Percentiles rank a stretch among this genome's conserved stretches.
Evolutionary conservation across 768 basidiomycete species (phyloP).

Genomic region (Kockovaella imperatae): DNA sequence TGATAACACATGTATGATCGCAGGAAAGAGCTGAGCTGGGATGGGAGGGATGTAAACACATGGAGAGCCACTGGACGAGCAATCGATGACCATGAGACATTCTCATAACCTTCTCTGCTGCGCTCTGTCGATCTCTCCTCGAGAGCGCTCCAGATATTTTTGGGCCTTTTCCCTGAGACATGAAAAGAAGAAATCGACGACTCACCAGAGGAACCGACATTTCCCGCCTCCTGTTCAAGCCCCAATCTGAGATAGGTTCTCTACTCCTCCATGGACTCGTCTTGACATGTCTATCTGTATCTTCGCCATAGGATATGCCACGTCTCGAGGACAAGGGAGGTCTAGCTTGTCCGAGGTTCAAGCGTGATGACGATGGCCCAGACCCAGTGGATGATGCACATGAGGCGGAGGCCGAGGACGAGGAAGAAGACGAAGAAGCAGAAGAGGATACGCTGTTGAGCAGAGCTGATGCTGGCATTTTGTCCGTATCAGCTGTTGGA

Average conservation of each 20-base stretch:
- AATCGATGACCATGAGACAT: too few relatives aligned
- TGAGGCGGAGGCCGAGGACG: neutral
- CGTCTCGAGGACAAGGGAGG: conserved; percentile 1
- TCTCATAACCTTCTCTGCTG: too few relatives aligned
- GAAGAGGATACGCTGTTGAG: neutral
- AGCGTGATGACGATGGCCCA: neutral
- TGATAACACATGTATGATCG: too few relatives aligned
- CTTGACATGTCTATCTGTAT: conserved; percentile 8
- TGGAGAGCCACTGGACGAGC: neutral
- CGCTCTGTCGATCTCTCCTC: too few relatives aligned
- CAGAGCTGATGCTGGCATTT: neutral
- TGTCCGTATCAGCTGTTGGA: neutral
- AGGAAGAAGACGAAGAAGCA: neutral
- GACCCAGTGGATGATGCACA: neutral
- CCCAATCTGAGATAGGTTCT: conserved; percentile 1
- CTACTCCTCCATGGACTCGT: conserved; percentile 14
- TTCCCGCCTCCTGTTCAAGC: conserved; percentile 23
- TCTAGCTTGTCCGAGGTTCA: neutral
- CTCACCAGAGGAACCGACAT: conserved; percentile 37
- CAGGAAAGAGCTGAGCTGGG: neutral
- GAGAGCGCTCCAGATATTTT: neutral
- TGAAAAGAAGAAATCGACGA: neutral
- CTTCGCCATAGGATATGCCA: conserved; percentile 7
- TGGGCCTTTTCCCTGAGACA: neutral
- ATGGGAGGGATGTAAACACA: neutral